Evolutionary conservation across 2,329 filamentous ascomycete species (phyloP).

Genomic region (Metarhizium rileyi): DNA sequence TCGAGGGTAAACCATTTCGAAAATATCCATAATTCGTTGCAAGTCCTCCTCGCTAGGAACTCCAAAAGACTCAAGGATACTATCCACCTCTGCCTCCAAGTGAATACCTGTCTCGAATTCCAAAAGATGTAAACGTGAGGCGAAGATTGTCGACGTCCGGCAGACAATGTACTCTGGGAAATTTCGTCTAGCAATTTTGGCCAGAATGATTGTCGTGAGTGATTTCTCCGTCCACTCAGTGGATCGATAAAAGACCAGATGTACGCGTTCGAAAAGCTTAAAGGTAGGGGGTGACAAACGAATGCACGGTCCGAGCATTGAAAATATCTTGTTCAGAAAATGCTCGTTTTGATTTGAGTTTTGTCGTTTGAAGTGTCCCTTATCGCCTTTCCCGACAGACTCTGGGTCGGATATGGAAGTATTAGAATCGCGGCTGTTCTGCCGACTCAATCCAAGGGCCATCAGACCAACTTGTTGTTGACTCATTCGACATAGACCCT

Average conservation of each 20-base stretch:
- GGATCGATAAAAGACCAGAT: slow-evolving; percentile 91
- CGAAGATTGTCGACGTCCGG: slow-evolving; percentile 80
- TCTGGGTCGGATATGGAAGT: slow-evolving; percentile 33
- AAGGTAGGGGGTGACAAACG: slow-evolving; percentile 63
- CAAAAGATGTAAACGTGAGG: slow-evolving; percentile 61
- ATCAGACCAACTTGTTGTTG: slow-evolving; percentile 66
- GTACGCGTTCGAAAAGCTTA: slow-evolving; percentile 85
- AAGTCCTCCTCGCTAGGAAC: slow-evolving; percentile 56
- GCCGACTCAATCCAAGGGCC: slow-evolving; percentile 56
- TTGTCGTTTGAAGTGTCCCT: slow-evolving; percentile 16
- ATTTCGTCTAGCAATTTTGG: slow-evolving; percentile 77
- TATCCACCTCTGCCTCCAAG: slow-evolving; percentile 73
- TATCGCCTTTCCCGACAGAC: slow-evolving; percentile 12
- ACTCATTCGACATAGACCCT: slow-evolving; percentile 63
- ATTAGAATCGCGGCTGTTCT: slow-evolving; percentile 48
- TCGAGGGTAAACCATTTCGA: slow-evolving; percentile 66
- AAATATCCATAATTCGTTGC: slow-evolving; percentile 58
- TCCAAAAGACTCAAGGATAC: slow-evolving; percentile 69
- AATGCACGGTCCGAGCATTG: slow-evolving; percentile 72
- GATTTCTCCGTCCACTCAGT: slow-evolving; percentile 98
- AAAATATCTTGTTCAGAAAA: slow-evolving; percentile 68
- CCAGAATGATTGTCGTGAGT: slow-evolving; percentile 85
- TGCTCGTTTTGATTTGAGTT: slow-evolving; percentile 58
- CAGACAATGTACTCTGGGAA: slow-evolving; percentile 89
- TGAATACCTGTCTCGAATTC: slow-evolving; percentile 85